These are phyloP conservation scores for Quillaja saponaria DNA, from an alignment of 306 rosid genomes.

Conservation along the genomic window DNA sequence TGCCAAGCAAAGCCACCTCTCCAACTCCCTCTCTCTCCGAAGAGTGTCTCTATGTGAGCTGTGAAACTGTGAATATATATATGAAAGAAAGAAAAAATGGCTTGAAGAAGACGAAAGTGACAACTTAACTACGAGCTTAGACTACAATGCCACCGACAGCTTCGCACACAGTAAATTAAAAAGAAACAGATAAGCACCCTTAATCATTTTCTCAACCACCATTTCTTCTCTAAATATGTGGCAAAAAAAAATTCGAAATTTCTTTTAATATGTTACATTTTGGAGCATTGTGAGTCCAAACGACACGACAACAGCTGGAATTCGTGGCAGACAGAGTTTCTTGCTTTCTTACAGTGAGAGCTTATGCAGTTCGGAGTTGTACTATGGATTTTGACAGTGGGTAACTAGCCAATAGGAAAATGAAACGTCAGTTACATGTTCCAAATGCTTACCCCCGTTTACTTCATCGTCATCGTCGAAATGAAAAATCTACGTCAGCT, in stretches of 20 bases:
- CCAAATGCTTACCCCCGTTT: no score
- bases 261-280: background rate
- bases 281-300: background rate
- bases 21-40: conserved; percentile 18
- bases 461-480: no score
- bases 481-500: no score
- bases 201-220: conserved; percentile 32
- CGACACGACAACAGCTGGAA: conserved; percentile 37
- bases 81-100: conserved; percentile 26
- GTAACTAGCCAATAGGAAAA: background rate
- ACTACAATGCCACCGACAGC: conserved; percentile 65
- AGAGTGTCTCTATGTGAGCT: conserved; percentile 28
- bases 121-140: conserved; percentile 42
- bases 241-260: background rate
- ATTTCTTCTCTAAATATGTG: conserved; percentile 9
- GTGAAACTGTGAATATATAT: conserved; percentile 56
- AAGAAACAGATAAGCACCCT: conserved; percentile 26
- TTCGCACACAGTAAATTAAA: background rate
- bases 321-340: background rate
- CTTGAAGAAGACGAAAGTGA: conserved; percentile 58
- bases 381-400: background rate
- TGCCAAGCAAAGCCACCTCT: background rate
- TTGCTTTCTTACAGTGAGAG: background rate
- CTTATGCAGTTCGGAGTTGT: background rate
- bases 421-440: background rate